Evolutionary conservation across 495 filamentous ascomycete genomes (phyloP).

Genomic region (Neurospora sp.): DNA sequence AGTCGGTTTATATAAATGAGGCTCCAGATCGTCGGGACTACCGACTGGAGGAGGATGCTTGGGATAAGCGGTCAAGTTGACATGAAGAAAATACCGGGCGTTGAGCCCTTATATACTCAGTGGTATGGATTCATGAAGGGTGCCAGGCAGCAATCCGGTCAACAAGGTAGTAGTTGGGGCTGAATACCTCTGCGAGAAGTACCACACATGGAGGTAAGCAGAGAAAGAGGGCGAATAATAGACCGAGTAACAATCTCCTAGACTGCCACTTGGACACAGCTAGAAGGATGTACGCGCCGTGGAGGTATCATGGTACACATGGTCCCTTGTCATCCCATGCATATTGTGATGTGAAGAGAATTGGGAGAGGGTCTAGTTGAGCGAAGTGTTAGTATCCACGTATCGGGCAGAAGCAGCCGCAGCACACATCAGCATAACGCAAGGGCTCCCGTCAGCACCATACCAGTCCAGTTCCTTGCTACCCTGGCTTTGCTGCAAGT

Average conservation of each 20-base stretch:
- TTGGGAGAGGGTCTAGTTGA: neutral
- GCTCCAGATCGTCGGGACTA: neutral
- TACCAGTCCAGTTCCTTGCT: neutral
- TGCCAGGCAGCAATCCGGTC: neutral
- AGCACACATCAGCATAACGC: neutral
- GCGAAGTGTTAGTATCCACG: neutral
- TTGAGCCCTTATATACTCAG: neutral
- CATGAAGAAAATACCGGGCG: neutral
- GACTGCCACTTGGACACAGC: neutral
- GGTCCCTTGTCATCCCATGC: neutral
- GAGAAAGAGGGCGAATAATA: neutral
- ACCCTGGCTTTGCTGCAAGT: neutral
- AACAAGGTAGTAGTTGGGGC: neutral
- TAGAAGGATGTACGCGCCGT: neutral
- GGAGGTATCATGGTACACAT: neutral
- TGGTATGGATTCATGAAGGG: neutral
- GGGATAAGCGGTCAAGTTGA: neutral
- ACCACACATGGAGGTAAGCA: neutral
- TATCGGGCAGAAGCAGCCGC: neutral
- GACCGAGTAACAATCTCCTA: neutral
- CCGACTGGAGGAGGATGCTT: neutral
- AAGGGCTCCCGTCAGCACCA: neutral
- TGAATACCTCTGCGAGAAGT: neutral
- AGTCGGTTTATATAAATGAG: neutral
- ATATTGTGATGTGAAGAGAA: neutral